Percentiles rank a stretch among this genome's conserved stretches.
Conservation (phyloP, 306 rosid genomes). For the Quercus engelmannii region DNA sequence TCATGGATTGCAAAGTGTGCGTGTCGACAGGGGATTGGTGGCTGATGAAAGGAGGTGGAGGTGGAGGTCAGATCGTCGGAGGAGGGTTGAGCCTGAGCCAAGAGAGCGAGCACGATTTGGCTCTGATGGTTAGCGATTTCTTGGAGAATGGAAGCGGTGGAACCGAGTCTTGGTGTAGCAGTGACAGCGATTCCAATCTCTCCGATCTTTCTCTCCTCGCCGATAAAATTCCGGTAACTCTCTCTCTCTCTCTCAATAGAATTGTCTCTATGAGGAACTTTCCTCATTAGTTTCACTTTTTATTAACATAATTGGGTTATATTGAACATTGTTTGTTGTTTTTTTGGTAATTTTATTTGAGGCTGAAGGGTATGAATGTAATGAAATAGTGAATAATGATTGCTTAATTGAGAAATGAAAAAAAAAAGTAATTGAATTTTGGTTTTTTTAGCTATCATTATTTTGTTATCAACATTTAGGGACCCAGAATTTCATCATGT, state of each 20-base stretch:
- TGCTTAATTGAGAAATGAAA: not conserved
- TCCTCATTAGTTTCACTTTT: too few species aligned
- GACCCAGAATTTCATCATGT: not conserved
- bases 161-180: slow-evolving; percentile 84
- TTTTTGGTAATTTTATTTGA: too few species aligned
- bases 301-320: too few species aligned
- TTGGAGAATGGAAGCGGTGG: slow-evolving; percentile 86
- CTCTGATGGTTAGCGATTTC: slow-evolving; percentile 82
- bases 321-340: too few species aligned
- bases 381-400: too few species aligned
- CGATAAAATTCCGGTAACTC: slow-evolving; percentile 62
- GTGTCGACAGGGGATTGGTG: slow-evolving; percentile 57
- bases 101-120: slow-evolving; percentile 93
- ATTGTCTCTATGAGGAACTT: too few species aligned
- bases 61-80: slow-evolving; percentile 40
- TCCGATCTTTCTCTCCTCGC: slow-evolving; percentile 79
- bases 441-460: not conserved
- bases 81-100: slow-evolving; percentile 90
- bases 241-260: not conserved
- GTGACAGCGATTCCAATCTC: slow-evolving; percentile 77
- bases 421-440: not conserved
- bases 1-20: slow-evolving; percentile 64
- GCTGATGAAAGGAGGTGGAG: slow-evolving; percentile 38
- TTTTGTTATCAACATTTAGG: not conserved
- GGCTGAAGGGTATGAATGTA: too few species aligned